A percentile compares a stretch with the other conserved stretches of the same genome.
phyloP scores from a whole-genome alignment of 2,329 filamentous ascomycete species.

The Pseudocercospora macadamiae region DNA sequence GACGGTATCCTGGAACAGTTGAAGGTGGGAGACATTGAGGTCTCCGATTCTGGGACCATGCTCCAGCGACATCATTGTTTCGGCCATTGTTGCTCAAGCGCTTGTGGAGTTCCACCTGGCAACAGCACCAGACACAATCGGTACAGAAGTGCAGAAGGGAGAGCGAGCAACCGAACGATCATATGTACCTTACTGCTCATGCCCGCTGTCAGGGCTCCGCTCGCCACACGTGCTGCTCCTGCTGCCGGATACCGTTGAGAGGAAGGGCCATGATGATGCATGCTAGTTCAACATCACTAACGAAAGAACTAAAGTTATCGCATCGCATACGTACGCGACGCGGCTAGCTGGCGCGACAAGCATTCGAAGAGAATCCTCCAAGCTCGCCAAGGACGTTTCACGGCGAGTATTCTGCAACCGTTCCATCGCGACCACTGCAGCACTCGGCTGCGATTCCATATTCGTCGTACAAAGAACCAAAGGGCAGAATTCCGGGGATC shows the following conservation, averaged over 20 bases:
- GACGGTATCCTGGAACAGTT: conserved; percentile 38
- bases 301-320: conserved; percentile 11
- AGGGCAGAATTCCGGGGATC: conserved; percentile 15
- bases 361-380: conserved; percentile 8
- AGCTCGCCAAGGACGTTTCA: conserved; percentile 9
- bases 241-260: conserved; percentile 16
- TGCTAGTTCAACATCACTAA: conserved; percentile 12
- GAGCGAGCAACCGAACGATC: conserved; percentile 21
- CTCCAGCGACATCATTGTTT: conserved; percentile 30
- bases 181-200: conserved; percentile 28
- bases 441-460: conserved; percentile 15
- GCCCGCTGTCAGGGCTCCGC: conserved; percentile 19
- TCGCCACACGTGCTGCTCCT: conserved; percentile 20
- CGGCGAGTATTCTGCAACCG: conserved; percentile 8
- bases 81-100: conserved; percentile 28
- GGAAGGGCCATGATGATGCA: conserved; percentile 19
- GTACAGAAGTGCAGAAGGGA: conserved; percentile 21
- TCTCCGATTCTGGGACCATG: conserved; percentile 31
- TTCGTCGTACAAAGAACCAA: conserved; percentile 16
- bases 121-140: conserved; percentile 16
- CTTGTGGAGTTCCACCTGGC: conserved; percentile 20
- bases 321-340: conserved; percentile 16
- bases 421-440: conserved; percentile 6
- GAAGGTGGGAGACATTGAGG: conserved; percentile 34
- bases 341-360: conserved; percentile 14